These are phyloP conservation scores for Collybiopsis luxurians DNA, from an alignment of 768 basidiomycete genomes.

Conservation along the genomic window DNA sequence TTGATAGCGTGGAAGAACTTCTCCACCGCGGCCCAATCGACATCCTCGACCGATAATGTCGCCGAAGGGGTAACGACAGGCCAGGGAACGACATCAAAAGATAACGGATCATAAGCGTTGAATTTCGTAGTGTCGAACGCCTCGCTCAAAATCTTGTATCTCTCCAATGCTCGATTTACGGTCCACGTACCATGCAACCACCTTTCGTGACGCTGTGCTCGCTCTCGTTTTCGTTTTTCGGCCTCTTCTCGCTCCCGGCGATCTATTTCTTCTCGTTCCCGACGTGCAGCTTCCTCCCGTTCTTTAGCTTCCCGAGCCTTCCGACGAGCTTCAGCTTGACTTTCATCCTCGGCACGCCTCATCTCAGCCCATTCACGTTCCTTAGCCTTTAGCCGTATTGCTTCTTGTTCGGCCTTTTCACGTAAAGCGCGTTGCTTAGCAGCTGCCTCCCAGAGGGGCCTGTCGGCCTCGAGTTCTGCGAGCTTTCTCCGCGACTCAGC, in stretches of 20 bases:
- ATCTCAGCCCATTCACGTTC: constrained; percentile 19
- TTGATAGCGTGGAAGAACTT: constrained; percentile 60
- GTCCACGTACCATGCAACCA: constrained; percentile 68
- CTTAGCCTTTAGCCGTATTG: constrained; percentile 26
- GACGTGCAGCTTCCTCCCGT: constrained; percentile 8
- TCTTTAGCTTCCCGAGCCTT: constrained; percentile 24
- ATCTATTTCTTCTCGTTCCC: constrained; percentile 18
- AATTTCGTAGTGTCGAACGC: constrained; percentile 65
- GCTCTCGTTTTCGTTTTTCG: constrained; percentile 36
- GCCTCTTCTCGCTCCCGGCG: constrained; percentile 28
- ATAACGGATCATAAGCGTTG: constrained; percentile 46
- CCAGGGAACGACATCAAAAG: constrained; percentile 71
- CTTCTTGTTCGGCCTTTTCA: constrained; percentile 43
- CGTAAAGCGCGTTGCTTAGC: constrained; percentile 42
- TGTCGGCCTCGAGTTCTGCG: constrained; percentile 62
- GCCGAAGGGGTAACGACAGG: constrained; percentile 60
- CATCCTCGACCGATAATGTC: constrained; percentile 55
- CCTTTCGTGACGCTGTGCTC: constrained; percentile 45
- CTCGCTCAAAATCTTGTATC: constrained; percentile 58
- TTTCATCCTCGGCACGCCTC: constrained; percentile 21
- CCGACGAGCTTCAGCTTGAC: constrained; percentile 20
- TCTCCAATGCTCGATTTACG: constrained; percentile 62
- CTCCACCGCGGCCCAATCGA: constrained; percentile 72
- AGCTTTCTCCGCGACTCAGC: constrained; percentile 67
- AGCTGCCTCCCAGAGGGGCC: constrained; percentile 58